Conservation (phyloP, 1,139 yeast species). For the Pneumocystis carinii region DNA sequence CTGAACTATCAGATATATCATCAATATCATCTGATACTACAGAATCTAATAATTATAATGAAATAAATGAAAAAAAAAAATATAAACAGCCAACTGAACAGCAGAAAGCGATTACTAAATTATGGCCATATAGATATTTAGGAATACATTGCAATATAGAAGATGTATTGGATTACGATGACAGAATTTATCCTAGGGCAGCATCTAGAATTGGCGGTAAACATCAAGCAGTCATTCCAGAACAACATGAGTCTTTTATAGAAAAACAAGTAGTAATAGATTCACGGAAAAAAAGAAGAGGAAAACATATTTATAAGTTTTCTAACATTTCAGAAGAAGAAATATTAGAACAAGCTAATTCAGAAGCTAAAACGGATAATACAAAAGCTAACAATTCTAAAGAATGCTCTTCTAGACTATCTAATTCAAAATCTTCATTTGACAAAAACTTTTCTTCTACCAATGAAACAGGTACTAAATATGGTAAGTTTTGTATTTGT, state of each 20-base stretch:
- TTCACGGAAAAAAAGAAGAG: conserved; percentile 16
- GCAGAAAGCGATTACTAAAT: conserved; percentile 20
- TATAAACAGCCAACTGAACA: conserved; percentile 20
- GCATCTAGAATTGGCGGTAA: conserved; percentile 62
- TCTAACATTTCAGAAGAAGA: conserved; percentile 10
- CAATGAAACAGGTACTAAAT: background rate
- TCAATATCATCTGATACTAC: background rate
- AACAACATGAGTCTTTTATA: conserved; percentile 52
- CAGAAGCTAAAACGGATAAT: background rate
- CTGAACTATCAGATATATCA: background rate
- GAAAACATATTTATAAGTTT: conserved; percentile 2
- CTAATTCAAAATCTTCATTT: background rate
- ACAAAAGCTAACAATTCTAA: background rate
- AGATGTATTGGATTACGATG: conserved; percentile 67
- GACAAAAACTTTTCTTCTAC: background rate
- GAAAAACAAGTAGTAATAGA: conserved; percentile 28
- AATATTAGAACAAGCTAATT: background rate
- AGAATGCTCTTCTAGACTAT: background rate
- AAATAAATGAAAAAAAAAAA: conserved; percentile 11
- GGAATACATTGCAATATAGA: conserved; percentile 66
- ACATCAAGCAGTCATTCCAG: conserved; percentile 58
- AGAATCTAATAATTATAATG: background rate
- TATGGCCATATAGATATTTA: conserved; percentile 67
- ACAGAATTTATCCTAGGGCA: conserved; percentile 70
- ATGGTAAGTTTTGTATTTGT: background rate